Evolutionary conservation across 805 yeast species (phyloP).

Genomic region (Saturnispora saitoi): DNA sequence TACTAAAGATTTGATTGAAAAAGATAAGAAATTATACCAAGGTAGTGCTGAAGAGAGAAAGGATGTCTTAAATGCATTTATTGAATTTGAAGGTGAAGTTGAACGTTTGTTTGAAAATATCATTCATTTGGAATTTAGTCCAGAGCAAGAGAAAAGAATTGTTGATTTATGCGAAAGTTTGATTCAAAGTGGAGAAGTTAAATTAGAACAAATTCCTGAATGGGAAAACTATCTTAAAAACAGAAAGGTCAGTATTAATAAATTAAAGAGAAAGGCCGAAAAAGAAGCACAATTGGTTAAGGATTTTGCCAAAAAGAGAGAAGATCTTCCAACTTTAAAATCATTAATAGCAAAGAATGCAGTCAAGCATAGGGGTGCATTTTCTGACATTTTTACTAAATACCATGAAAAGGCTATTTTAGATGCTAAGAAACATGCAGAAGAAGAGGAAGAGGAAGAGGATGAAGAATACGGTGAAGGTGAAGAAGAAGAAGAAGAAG

Average conservation of each 20-base stretch:
- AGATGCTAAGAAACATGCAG: neutral
- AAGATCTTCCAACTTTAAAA: slow-evolving; percentile 1
- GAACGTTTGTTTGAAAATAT: slow-evolving; percentile 61
- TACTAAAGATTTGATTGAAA: slow-evolving; percentile 56
- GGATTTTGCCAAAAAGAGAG: neutral
- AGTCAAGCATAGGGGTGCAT: slow-evolving; percentile 3
- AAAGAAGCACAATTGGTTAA: slow-evolving; percentile 58
- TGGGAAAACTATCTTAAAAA: slow-evolving; percentile 37
- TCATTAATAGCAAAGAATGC: slow-evolving; percentile 9
- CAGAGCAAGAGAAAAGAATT: slow-evolving; percentile 54
- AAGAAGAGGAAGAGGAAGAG: slow-evolving; percentile 4
- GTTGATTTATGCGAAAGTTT: slow-evolving; percentile 42
- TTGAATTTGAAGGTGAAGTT: slow-evolving; percentile 52
- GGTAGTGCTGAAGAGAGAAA: slow-evolving; percentile 47
- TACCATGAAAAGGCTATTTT: neutral
- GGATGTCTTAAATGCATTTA: slow-evolving; percentile 55
- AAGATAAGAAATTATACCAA: slow-evolving; percentile 60
- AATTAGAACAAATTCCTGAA: neutral
- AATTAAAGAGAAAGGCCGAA: slow-evolving; percentile 41
- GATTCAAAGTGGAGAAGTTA: slow-evolving; percentile 20
- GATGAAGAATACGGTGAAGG: neutral
- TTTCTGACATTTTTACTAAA: slow-evolving; percentile 5
- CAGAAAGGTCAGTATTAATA: slow-evolving; percentile 38
- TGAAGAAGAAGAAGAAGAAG: neutral
- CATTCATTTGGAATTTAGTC: slow-evolving; percentile 62